A percentile compares a stretch with the other conserved stretches of the same genome.
Evolutionary conservation across 345 rosid genomes (phyloP).

Genomic region (Citrus medica): DNA sequence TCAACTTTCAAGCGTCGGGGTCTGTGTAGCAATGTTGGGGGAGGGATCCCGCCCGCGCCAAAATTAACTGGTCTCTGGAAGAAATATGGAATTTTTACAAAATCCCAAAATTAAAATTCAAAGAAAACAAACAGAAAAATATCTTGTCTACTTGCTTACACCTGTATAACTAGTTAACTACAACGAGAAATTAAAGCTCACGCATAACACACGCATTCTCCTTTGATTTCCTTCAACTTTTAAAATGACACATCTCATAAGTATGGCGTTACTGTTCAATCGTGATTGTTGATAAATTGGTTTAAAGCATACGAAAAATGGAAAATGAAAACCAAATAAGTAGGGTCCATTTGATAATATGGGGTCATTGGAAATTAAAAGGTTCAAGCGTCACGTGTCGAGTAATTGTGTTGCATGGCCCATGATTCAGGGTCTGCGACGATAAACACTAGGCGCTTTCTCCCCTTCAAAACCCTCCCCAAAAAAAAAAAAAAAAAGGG

Average conservation of each 20-base stretch:
- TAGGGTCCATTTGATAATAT: not conserved
- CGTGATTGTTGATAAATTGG: not conserved
- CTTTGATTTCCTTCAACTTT: not conserved
- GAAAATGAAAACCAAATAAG: not conserved
- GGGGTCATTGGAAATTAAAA: not conserved
- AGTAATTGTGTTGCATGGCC: conserved; percentile 36
- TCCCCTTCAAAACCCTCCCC: not conserved
- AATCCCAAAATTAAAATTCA: not conserved
- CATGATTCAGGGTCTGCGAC: conserved; percentile 24
- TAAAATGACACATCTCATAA: too few relatives aligned
- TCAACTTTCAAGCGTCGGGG: conserved; percentile 16
- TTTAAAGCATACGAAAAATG: not conserved
- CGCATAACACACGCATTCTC: not conserved
- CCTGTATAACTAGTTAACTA: not conserved
- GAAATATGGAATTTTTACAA: not conserved
- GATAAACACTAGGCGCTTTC: conserved; percentile 13
- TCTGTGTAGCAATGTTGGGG: too few relatives aligned
- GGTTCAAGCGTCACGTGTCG: conserved; percentile 43
- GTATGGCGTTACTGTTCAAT: not conserved
- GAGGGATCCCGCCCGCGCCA: conserved; percentile 13
- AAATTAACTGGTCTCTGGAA: not conserved
- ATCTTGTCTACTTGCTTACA: not conserved
- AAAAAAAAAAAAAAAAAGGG: too few relatives aligned
- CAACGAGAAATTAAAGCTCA: not conserved
- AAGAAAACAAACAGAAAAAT: not conserved